Conservation (phyloP, 2,329 filamentous ascomycete species). For the Pseudogymnoascus verrucosus region DNA sequence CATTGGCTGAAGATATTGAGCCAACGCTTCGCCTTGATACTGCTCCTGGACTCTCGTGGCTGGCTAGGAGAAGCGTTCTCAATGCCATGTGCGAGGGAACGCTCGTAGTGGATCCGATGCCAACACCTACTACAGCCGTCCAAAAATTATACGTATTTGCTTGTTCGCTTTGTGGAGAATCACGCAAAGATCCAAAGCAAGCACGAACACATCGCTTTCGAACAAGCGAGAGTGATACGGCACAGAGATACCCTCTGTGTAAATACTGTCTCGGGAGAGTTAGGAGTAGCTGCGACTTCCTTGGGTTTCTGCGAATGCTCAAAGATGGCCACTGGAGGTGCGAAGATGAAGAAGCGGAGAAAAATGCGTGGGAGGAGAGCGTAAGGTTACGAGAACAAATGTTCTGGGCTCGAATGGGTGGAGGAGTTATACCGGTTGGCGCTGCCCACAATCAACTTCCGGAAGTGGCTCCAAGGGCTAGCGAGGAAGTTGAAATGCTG, state of each 20-base stretch:
- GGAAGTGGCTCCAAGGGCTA: slow-evolving; percentile 21
- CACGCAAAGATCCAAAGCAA: slow-evolving; percentile 60
- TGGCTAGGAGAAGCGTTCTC: slow-evolving; percentile 78
- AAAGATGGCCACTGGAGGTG: slow-evolving; percentile 88
- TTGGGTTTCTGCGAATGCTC: slow-evolving; percentile 83
- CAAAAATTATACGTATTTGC: slow-evolving; percentile 32
- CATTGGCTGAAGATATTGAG: slow-evolving; percentile 83
- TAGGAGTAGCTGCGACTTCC: slow-evolving; percentile 82
- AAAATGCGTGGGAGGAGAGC: slow-evolving; percentile 89
- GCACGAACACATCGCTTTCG: slow-evolving; percentile 81
- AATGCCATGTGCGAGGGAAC: slow-evolving; percentile 76
- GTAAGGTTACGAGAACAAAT: slow-evolving; percentile 84
- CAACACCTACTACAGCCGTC: slow-evolving; percentile 44
- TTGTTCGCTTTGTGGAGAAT: slow-evolving; percentile 85
- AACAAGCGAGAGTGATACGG: slow-evolving; percentile 76
- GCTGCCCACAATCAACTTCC: slow-evolving; percentile 18
- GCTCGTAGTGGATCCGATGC: slow-evolving; percentile 82
- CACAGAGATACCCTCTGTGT: slow-evolving; percentile 85
- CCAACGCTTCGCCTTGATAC: slow-evolving; percentile 84
- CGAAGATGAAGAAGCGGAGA: slow-evolving; percentile 75
- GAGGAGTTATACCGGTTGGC: slow-evolving; percentile 66
- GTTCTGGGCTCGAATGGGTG: slow-evolving; percentile 93
- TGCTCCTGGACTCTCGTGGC: slow-evolving; percentile 87
- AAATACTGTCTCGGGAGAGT: slow-evolving; percentile 77
- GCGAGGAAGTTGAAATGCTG: slow-evolving; percentile 22